Conservation (phyloP, 1,284 basidiomycete species). For the Phellopilus nigrolimitatus region DNA sequence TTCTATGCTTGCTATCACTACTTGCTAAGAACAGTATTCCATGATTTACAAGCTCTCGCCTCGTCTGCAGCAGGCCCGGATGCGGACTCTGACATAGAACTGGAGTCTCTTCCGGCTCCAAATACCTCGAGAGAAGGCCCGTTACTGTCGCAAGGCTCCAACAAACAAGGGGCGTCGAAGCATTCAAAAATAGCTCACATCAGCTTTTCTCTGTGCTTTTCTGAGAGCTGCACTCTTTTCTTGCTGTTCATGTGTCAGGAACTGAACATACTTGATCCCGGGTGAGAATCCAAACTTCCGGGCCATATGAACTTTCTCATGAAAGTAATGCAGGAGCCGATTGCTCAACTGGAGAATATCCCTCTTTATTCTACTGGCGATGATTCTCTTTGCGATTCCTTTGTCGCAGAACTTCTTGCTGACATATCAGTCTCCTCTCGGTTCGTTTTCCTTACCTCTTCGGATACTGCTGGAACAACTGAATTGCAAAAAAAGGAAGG, state of each 20-base stretch:
- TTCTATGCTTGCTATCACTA: conserved; percentile 54
- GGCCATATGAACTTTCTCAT: background rate
- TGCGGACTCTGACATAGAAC: conserved; percentile 15
- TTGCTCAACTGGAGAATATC: conserved; percentile 61
- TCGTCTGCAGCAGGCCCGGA: conserved; percentile 29
- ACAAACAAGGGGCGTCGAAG: background rate
- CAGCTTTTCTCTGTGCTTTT: conserved; percentile 61
- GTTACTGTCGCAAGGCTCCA: background rate
- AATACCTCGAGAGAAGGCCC: conserved; percentile 5
- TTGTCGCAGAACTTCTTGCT: conserved; percentile 55
- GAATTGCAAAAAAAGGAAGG: conserved; percentile 22
- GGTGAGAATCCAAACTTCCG: conserved; percentile 35
- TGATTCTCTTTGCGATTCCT: conserved; percentile 59
- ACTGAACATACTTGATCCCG: conserved; percentile 42
- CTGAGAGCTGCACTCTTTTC: conserved; percentile 65
- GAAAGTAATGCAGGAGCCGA: conserved; percentile 41
- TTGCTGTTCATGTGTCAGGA: conserved; percentile 63
- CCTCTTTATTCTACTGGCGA: conserved; percentile 47
- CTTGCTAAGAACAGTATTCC: conserved; percentile 49
- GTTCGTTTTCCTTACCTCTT: background rate
- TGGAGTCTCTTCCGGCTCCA: conserved; percentile 12
- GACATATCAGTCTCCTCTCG: conserved; percentile 31
- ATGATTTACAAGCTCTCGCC: conserved; percentile 45
- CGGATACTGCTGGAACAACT: background rate
- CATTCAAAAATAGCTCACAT: conserved; percentile 52